A percentile compares a stretch with the other conserved stretches of the same genome.
Conservation (phyloP, 1,284 basidiomycete genomes). For the Austropuccinia psidii region DNA sequence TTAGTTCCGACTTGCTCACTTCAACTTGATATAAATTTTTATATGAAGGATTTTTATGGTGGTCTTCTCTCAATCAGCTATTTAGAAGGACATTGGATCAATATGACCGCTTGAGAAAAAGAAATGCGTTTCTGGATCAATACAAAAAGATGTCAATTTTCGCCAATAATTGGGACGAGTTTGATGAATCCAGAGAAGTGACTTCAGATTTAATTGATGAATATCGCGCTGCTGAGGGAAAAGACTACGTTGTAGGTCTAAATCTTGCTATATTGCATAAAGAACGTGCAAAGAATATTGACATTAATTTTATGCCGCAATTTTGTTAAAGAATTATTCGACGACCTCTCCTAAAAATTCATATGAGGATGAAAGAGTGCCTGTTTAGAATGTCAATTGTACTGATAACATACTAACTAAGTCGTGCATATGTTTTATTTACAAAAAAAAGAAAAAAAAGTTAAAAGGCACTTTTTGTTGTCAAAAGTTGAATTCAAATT, state of each 20-base stretch:
- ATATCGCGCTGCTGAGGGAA: conserved; percentile 63
- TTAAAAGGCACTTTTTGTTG: no score
- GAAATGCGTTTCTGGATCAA: conserved; percentile 92
- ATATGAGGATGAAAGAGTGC: no score
- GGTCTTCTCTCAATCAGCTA: conserved; percentile 56
- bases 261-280: no score
- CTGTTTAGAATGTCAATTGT: no score
- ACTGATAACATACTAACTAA: no score
- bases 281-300: no score
- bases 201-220: conserved; percentile 39
- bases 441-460: no score
- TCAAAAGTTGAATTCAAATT: no score
- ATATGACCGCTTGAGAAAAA: conserved; percentile 76
- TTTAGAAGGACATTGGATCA: conserved; percentile 96
- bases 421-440: no score
- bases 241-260: conserved; percentile 63
- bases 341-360: no score
- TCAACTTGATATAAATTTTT: background rate
- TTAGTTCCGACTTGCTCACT: conserved; percentile 50
- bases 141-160: conserved; percentile 97
- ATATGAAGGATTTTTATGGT: background rate
- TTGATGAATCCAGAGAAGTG: conserved; percentile 68
- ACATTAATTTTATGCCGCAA: no score
- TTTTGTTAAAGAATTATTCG: no score
- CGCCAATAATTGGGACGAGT: conserved; percentile 80